These are phyloP conservation scores for Nelumbo lutea DNA, from an alignment of 164 flowering plant species.

Conservation along the genomic window DNA sequence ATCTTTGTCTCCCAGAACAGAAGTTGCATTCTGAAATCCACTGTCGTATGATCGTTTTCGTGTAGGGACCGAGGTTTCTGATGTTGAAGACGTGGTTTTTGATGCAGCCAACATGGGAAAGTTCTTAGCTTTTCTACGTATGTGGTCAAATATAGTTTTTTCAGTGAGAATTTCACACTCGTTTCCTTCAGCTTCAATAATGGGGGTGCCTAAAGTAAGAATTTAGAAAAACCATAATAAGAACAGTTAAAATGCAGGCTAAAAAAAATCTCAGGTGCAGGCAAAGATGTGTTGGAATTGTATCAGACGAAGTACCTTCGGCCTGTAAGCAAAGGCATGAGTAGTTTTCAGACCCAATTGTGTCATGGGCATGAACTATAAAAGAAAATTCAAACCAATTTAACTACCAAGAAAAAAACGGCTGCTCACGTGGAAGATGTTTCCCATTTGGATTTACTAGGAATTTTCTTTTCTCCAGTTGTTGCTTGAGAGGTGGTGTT, in stretches of 20 bases:
- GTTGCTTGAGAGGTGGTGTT: conserved; percentile 20
- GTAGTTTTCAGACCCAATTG: not conserved
- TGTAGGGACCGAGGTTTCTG: conserved; percentile 24
- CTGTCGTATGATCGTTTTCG: conserved; percentile 41
- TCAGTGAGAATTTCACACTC: conserved; percentile 44
- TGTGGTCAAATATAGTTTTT: conserved; percentile 65
- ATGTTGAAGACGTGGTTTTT: conserved; percentile 25
- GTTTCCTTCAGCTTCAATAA: conserved; percentile 35
- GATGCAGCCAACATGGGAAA: conserved; percentile 43
- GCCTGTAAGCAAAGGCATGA: conserved; percentile 37
- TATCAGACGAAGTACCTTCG: conserved; percentile 49
- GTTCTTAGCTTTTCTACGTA: conserved; percentile 67
- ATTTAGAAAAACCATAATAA: too few species aligned
- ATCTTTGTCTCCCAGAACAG: conserved; percentile 22
- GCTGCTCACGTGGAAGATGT: conserved; percentile 43
- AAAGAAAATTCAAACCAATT: not conserved
- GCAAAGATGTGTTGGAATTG: not conserved
- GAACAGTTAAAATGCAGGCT: too few species aligned
- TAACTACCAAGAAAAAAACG: conserved; percentile 1
- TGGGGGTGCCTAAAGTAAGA: conserved; percentile 21
- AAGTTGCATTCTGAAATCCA: conserved; percentile 22
- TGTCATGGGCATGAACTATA: not conserved
- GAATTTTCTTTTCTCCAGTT: conserved; percentile 18
- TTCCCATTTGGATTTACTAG: conserved; percentile 15
- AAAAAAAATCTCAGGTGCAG: not conserved